A percentile compares a stretch with the other conserved stretches of the same genome.
These are phyloP conservation scores for Fibroporia radiculosa DNA, from an alignment of 768 basidiomycete species.

Conservation along the genomic window DNA sequence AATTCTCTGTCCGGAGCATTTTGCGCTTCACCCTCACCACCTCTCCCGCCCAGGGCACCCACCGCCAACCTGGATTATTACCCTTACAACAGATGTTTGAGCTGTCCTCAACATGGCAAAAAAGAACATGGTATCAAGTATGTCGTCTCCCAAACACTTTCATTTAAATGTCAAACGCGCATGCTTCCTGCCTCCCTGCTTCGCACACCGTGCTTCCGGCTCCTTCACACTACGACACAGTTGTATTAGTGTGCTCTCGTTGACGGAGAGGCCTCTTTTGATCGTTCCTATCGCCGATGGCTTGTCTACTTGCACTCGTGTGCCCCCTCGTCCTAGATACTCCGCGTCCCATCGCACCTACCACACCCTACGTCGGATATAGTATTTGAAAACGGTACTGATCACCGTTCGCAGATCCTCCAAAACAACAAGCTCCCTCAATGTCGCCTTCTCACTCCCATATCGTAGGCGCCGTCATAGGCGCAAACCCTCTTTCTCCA, in stretches of 20 bases:
- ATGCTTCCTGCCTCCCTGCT: constrained; percentile 4
- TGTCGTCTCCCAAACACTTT: constrained; percentile 5
- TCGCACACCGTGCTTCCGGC: too few relatives aligned
- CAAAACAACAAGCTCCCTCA: constrained; percentile 47
- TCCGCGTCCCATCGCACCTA: background rate
- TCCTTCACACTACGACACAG: background rate
- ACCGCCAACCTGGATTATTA: constrained; percentile 17
- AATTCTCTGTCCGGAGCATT: constrained; percentile 8
- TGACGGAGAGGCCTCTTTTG: background rate
- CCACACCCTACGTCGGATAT: background rate
- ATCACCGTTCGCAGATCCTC: constrained; percentile 22
- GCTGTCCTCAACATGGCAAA: constrained; percentile 16
- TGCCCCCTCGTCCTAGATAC: background rate
- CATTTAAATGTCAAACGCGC: too few relatives aligned
- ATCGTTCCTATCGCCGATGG: constrained; percentile 10
- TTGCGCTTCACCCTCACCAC: constrained; percentile 12
- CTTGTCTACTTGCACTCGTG: constrained; percentile 2
- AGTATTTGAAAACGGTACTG: constrained; percentile 1
- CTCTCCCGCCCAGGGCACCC: constrained; percentile 5
- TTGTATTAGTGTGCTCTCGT: background rate
- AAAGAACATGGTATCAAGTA: constrained; percentile 17
- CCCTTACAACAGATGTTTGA: constrained; percentile 15
- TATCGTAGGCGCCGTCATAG: constrained; percentile 45
- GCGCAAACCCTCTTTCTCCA: constrained; percentile 8
- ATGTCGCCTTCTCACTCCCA: constrained; percentile 65